Evolutionary conservation across 2,329 filamentous ascomycete genomes (phyloP), one percentile per base, ranked within the genome.

Genomic region (Phialemoniopsis sp.): DNA sequence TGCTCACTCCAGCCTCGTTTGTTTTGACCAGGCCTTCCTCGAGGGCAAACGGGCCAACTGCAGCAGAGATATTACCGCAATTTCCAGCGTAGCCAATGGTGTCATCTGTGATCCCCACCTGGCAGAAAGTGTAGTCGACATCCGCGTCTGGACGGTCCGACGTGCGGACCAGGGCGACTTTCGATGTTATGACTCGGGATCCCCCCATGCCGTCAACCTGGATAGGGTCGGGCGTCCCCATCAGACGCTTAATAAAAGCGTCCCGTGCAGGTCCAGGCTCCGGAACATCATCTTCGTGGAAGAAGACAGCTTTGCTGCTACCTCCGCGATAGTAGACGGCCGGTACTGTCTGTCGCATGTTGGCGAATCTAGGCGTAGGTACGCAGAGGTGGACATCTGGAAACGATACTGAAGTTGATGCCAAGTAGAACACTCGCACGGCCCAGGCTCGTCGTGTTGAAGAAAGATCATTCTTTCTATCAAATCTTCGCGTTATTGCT

Each of bases 101-200:
- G 5, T 65, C 64, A 48, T 82, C 71, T 38, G 73, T 73, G 39
- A 88, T 73, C 3, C 83, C 83, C 7, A 88, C 65, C 30, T 82
- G 78, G 2, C 83, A 76, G 53, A 89, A 89, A 0, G 83, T 89
- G 53, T 83, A 88, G 43, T 86, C 79, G 13, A 87, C 67, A 46
- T 87, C 76, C 0, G 71, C 72, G 18, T 70, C 71, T 1, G 57
- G 44, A 13, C 68, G 62, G 3, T 58, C 53, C 3, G 78, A 69
- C 3, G 63, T 63, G 5, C 72, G 74, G 2, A 89, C 70, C 2
- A 89, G 68, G 57, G 82, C 85, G 14, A 88, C 68, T 56, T 89
- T 89, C 39, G 79, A 84, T 3, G 85, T 73, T 34, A 40, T 33
- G 29, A 38, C 33, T 26, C 21, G 21, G 10, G 21, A 26, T 10